A percentile compares a stretch with the other conserved stretches of the same genome.
These are phyloP conservation scores for Carex pumila DNA, from an alignment of 176 grass and related monocot genomes.

Conservation along the genomic window DNA sequence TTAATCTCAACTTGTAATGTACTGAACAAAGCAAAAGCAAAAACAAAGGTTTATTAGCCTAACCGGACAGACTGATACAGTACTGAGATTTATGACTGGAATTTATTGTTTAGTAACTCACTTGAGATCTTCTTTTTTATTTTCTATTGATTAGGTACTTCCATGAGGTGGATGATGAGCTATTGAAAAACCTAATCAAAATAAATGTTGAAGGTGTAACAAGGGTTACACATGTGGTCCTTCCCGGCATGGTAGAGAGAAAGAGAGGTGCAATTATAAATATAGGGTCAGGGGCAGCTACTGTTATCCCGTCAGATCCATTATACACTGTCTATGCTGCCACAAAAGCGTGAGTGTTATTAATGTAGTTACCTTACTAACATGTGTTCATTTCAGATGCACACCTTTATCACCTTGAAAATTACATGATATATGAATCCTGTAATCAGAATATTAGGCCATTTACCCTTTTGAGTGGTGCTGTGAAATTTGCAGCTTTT, in stretches of 20 bases:
- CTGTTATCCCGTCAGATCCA: slow-evolving; percentile 69
- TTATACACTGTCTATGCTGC: slow-evolving; percentile 89
- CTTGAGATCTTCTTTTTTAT: neutral
- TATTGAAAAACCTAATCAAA: slow-evolving; percentile 60
- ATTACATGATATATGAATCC: neutral
- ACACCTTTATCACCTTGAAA: neutral
- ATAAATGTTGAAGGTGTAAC: slow-evolving; percentile 85
- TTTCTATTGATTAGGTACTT: slow-evolving; percentile 42
- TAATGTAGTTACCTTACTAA: neutral
- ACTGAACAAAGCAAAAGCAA: neutral
- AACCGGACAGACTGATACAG: neutral
- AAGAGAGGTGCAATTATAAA: slow-evolving; percentile 87
- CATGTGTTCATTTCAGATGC: neutral
- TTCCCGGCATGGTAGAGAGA: slow-evolving; percentile 72
- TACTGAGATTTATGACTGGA: neutral
- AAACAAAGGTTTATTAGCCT: neutral
- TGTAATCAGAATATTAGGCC: neutral
- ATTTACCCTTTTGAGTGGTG: neutral
- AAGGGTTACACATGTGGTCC: slow-evolving; percentile 70
- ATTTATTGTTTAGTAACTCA: neutral
- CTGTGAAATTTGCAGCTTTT: neutral
- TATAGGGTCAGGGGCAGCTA: slow-evolving; percentile 76
- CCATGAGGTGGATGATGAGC: slow-evolving; percentile 91
- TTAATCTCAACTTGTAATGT: neutral
- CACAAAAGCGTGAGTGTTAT: slow-evolving; percentile 61